Percentiles rank a stretch among this genome's conserved stretches.
These are phyloP conservation scores for Colletotrichum aenigma DNA, from an alignment of 2,329 filamentous ascomycete genomes.

Conservation along the genomic window DNA sequence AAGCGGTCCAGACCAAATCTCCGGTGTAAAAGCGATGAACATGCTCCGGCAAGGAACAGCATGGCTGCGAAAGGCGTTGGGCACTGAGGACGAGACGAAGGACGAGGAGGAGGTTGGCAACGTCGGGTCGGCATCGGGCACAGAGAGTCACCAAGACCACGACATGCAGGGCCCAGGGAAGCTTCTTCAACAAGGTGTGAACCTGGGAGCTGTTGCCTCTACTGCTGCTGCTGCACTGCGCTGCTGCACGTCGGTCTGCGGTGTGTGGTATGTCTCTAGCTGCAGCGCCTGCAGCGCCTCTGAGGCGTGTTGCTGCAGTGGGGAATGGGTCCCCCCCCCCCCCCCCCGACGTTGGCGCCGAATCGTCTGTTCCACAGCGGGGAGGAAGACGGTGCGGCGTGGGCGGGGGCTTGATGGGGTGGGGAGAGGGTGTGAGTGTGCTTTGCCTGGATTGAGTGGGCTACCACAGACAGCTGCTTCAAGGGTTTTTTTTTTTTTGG, in stretches of 20 bases:
- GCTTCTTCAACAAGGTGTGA: not conserved
- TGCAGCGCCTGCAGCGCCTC: constrained; percentile 10
- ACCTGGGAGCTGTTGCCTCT: constrained; percentile 6
- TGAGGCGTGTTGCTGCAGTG: not conserved
- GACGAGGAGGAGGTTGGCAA: constrained; percentile 2
- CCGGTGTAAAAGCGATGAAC: constrained; percentile 16
- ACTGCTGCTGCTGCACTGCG: not conserved
- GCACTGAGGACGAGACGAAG: constrained; percentile 3
- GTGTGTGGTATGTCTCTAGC: not conserved
- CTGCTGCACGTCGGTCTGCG: not conserved
- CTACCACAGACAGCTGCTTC: not conserved
- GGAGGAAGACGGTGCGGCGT: not conserved
- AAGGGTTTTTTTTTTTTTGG: not conserved
- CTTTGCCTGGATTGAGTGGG: not conserved
- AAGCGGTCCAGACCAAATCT: constrained; percentile 6
- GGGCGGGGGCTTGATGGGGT: not conserved
- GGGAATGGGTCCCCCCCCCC: not conserved
- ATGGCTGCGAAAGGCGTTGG: not conserved
- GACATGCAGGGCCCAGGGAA: constrained; percentile 11
- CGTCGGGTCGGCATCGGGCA: constrained; percentile 7
- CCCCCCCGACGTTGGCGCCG: constrained; percentile 9
- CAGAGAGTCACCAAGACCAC: not conserved
- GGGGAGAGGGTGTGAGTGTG: not conserved
- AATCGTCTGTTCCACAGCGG: constrained; percentile 18
- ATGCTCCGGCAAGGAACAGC: constrained; percentile 2